Evolutionary conservation across 495 filamentous ascomycete species (phyloP).

Genomic region (Corynascus novoguineensis): DNA sequence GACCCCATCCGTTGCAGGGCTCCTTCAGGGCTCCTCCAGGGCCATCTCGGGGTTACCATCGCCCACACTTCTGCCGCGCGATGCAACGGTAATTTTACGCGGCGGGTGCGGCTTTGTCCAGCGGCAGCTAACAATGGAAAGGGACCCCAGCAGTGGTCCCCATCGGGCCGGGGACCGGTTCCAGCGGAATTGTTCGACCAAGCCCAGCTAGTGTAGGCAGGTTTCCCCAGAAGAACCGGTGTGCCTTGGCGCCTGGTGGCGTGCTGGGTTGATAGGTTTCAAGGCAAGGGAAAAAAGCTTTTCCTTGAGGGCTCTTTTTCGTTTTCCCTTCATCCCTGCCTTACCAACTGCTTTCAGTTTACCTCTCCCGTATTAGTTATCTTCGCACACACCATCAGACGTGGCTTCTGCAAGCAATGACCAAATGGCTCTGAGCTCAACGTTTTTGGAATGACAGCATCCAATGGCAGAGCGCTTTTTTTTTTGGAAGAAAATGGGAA

Average conservation of each 20-base stretch:
- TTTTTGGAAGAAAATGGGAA: background rate
- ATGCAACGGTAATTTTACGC: conserved; percentile 6
- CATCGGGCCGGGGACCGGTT: too few species aligned
- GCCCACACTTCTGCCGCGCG: background rate
- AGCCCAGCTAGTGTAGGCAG: background rate
- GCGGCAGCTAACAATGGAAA: background rate
- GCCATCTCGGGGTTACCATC: background rate
- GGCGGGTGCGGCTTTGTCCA: background rate
- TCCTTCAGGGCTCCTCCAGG: background rate
- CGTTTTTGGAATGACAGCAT: too few species aligned
- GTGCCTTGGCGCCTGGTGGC: too few species aligned
- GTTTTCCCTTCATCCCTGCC: background rate
- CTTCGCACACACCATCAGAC: background rate
- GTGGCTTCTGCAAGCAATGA: background rate
- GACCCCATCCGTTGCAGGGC: background rate
- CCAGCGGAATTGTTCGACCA: background rate
- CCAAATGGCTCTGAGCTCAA: too few species aligned
- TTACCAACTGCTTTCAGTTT: too few species aligned
- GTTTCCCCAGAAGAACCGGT: background rate
- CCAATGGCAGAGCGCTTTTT: background rate
- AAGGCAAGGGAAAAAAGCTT: background rate
- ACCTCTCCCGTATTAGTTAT: too few species aligned
- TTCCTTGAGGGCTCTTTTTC: too few species aligned
- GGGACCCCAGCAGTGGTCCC: too few species aligned
- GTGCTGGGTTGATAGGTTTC: too few species aligned